Base-by-base conservation (phyloP, 257 asterid species). In the Vinca minor region DNA sequence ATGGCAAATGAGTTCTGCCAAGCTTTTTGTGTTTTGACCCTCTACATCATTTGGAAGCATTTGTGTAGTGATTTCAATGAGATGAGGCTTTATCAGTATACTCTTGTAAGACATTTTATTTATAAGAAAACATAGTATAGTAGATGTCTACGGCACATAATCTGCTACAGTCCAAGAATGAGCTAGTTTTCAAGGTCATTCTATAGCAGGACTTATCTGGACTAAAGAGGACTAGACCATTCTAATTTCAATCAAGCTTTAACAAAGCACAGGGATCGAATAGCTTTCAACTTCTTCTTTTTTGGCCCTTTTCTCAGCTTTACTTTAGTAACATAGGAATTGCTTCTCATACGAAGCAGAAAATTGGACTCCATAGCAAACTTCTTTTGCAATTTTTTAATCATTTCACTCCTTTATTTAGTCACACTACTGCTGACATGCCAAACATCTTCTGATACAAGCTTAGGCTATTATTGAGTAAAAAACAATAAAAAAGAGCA, bases 401-500 rank as follows among this genome's bases (percentile, higher is more conserved):
- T 56, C 3, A 32, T 6, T 31, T 17, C 18, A 26, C 23, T 31
- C 29, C 41, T 56, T 56, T 17, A 14, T n/a, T 56, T 31, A 56
- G 2, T n/a, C n/a, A n/a, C n/a, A n/a, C n/a, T n/a, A n/a, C n/a
- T n/a, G 31, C 17, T 3, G 8, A 8, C 42, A 28, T 13, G 2
- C 25, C 11, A 2, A 23, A 23, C n/a, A 15, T 54, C 32, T 28
- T 28, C 11, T n/a, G n/a, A 29, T 54, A 38, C 4, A 2, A 31
- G 31, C 15, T 31, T n/a, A n/a, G n/a, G n/a, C n/a, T 29, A 12
- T 12, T 20, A 32, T 32, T 32, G 34, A 3, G 26, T 13, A 39
- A 42, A 31, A 61, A 61, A n/a, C n/a, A n/a, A n/a, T n/a, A n/a
- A n/a, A 63, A 59, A 63, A 71, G 48, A 32, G 66, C 38, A 61